Evolutionary conservation across 306 rosid genomes (phyloP).

Genomic region (Lagenaria siceraria): DNA sequence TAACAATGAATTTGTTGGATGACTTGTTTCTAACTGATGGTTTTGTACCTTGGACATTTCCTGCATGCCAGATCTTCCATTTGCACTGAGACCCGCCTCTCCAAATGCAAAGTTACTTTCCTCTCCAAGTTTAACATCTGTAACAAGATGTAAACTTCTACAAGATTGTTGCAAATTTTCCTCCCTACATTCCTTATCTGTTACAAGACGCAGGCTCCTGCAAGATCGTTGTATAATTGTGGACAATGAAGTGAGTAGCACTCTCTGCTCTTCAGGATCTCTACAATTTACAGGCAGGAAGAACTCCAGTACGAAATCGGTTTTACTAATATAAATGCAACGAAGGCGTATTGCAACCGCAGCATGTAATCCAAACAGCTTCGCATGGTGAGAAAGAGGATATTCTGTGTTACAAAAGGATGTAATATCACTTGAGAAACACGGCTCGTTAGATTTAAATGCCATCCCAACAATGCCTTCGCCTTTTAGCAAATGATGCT

Average conservation of each 20-base stretch:
- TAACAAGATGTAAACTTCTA: slow-evolving; percentile 46
- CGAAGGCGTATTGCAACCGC: slow-evolving; percentile 88
- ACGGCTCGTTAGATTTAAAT: slow-evolving; percentile 65
- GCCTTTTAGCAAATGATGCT: slow-evolving; percentile 90
- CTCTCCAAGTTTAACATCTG: slow-evolving; percentile 49
- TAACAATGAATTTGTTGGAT: not conserved
- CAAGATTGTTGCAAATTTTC: slow-evolving; percentile 54
- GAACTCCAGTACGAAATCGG: slow-evolving; percentile 88
- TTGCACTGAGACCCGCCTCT: slow-evolving; percentile 19
- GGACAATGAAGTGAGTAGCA: slow-evolving; percentile 73
- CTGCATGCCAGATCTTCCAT: slow-evolving; percentile 10
- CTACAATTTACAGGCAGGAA: slow-evolving; percentile 74
- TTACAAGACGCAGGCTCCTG: slow-evolving; percentile 53
- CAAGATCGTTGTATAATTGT: slow-evolving; percentile 52
- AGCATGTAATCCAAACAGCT: slow-evolving; percentile 57
- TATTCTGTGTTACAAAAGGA: slow-evolving; percentile 58
- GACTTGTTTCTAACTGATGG: not conserved
- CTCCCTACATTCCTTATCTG: slow-evolving; percentile 56
- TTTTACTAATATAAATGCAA: slow-evolving; percentile 40
- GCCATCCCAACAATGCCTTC: slow-evolving; percentile 88
- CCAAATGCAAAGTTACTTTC: slow-evolving; percentile 18
- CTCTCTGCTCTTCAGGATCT: slow-evolving; percentile 59
- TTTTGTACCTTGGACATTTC: not conserved
- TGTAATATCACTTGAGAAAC: slow-evolving; percentile 64
- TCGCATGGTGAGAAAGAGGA: slow-evolving; percentile 86